Evolutionary conservation across 306 rosid genomes (phyloP).

Genomic region (Medicago arabica): DNA sequence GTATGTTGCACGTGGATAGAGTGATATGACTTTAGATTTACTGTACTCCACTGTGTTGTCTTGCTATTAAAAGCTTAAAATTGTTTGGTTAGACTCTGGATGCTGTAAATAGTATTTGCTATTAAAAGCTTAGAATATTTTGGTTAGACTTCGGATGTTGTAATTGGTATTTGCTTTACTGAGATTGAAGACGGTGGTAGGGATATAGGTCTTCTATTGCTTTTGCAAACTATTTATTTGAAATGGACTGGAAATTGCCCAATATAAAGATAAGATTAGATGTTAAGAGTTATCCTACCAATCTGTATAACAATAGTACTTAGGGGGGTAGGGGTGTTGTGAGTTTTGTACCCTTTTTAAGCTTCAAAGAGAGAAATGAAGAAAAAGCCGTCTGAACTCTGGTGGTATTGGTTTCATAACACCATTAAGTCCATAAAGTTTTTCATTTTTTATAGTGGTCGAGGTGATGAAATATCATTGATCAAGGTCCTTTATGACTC

Average conservation of each 20-base stretch:
- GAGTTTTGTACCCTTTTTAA: conserved; percentile 32
- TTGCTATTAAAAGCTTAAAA: background rate
- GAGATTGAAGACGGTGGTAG: background rate
- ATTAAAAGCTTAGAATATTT: background rate
- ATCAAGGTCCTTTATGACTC: conserved; percentile 39
- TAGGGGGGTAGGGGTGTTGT: background rate
- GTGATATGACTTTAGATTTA: conserved; percentile 15
- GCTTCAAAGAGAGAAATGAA: conserved; percentile 20
- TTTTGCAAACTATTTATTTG: conserved; percentile 34
- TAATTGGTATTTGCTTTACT: conserved; percentile 18
- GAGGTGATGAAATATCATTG: conserved; percentile 43
- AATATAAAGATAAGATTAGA: conserved; percentile 38
- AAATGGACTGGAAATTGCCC: conserved; percentile 36
- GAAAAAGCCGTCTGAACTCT: conserved; percentile 8
- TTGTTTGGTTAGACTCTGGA: conserved; percentile 21
- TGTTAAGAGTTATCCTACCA: conserved; percentile 33
- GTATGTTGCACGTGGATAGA: conserved; percentile 31
- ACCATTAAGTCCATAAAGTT: conserved; percentile 26
- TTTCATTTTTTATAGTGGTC: conserved; percentile 39
- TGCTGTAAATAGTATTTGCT: conserved; percentile 23
- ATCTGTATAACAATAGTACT: conserved; percentile 34
- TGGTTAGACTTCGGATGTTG: conserved; percentile 17
- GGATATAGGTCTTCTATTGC: conserved; percentile 20
- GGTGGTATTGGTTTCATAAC: conserved; percentile 36
- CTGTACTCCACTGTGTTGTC: conserved; percentile 11